phyloP scores from a whole-genome alignment of 257 asterid genomes.

The Fraxinus cuspidata region DNA sequence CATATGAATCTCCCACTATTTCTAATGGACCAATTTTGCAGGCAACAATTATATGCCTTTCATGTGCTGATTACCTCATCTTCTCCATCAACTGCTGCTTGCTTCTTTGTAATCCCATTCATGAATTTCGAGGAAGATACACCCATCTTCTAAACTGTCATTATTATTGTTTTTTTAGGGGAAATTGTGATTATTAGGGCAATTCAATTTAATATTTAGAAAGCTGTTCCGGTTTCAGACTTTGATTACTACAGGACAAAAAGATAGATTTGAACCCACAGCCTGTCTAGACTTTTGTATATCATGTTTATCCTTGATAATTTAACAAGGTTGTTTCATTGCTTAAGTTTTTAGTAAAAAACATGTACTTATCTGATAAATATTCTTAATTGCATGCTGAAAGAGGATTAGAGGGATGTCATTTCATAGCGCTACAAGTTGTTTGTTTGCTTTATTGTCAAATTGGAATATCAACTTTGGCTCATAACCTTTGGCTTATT shows the following conservation, averaged over 20 bases:
- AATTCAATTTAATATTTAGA: neutral
- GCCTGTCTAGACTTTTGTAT: neutral
- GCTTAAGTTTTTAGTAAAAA: neutral
- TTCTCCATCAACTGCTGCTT: neutral
- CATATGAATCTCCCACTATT: too few relatives aligned
- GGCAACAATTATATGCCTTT: neutral
- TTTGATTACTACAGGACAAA: neutral
- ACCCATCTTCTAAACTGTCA: neutral
- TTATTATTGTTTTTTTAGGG: too few relatives aligned
- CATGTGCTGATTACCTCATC: neutral
- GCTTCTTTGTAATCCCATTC: neutral
- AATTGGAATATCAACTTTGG: neutral
- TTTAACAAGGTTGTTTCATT: neutral
- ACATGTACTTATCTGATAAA: neutral
- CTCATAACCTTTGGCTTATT: constrained; percentile 12
- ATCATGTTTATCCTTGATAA: constrained; percentile 1
- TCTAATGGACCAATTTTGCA: neutral
- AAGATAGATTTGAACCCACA: neutral
- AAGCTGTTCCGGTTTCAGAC: neutral
- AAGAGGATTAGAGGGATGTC: neutral
- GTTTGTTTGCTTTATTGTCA: constrained; percentile 6
- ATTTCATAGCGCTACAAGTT: neutral
- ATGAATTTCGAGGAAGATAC: neutral
- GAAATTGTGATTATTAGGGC: neutral
- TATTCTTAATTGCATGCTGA: neutral